Conservation (phyloP, 208 protist species). For the Crithidia fasciculata region DNA sequence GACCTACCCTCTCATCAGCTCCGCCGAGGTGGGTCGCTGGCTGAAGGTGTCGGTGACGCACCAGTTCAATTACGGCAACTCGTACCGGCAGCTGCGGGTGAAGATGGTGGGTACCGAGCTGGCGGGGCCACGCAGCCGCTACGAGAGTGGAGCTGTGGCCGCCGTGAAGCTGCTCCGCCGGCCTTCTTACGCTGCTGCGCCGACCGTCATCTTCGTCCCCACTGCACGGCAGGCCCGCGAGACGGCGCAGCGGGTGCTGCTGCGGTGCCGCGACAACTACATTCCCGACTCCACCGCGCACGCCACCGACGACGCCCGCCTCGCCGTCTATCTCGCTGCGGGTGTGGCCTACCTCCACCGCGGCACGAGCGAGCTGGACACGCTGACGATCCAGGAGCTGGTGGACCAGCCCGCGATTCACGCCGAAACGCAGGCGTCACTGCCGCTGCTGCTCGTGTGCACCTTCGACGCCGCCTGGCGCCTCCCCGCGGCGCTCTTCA, state of each 20-base stretch:
- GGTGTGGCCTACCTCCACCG: conserved; percentile 83
- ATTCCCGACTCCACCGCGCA: conserved; percentile 39
- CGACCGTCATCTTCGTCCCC: conserved; percentile 79
- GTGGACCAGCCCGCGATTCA: conserved; percentile 61
- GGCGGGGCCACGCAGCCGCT: conserved; percentile 56
- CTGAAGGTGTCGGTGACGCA: conserved; percentile 56
- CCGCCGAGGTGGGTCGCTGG: conserved; percentile 84
- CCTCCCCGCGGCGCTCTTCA: conserved; percentile 77
- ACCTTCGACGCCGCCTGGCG: conserved; percentile 81
- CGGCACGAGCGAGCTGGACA: conserved; percentile 66
- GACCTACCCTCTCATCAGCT: conserved; percentile 88
- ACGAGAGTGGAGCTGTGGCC: conserved; percentile 64
- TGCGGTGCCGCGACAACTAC: conserved; percentile 78
- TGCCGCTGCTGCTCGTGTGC: conserved; percentile 81
- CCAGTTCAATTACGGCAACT: conserved; percentile 85
- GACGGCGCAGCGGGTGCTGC: conserved; percentile 72
- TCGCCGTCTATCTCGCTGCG: conserved; percentile 63
- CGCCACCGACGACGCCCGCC: conserved; percentile 45
- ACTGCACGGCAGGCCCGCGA: conserved; percentile 60
- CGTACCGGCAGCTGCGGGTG: conserved; percentile 75
- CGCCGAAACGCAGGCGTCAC: conserved; percentile 44
- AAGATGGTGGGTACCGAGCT: conserved; percentile 65
- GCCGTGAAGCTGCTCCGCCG: conserved; percentile 64
- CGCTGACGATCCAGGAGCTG: conserved; percentile 54
- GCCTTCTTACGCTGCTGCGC: conserved; percentile 52